phyloP scores from a whole-genome alignment of 139 green algal species.

The Gonium pectorale region DNA sequence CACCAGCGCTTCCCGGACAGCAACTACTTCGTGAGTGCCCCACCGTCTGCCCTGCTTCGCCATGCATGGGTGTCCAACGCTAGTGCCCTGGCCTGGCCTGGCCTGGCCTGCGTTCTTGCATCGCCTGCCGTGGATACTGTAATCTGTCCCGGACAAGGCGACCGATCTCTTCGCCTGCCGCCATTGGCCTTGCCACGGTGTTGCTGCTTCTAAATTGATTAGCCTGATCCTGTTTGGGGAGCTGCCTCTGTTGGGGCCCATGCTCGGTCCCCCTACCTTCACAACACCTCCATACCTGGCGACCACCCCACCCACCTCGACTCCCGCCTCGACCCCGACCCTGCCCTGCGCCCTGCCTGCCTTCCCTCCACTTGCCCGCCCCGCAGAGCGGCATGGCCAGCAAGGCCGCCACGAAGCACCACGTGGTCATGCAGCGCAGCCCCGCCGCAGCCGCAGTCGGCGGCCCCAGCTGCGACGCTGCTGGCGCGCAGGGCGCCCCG shows the following conservation, averaged over 20 bases:
- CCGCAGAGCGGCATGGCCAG: conserved; percentile 16
- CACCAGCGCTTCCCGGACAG: conserved; percentile 34
- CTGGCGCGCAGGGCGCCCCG: background rate
- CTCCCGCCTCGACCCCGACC: background rate
- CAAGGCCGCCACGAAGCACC: background rate
- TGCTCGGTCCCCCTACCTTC: no score
- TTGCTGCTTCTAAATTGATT: no score
- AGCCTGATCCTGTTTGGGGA: no score
- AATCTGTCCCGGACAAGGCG: no score
- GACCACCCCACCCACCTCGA: background rate
- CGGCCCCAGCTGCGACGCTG: background rate
- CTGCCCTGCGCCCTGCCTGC: background rate
- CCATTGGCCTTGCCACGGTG: no score
- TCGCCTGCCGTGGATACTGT: no score
- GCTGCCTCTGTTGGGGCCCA: no score
- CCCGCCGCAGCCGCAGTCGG: background rate
- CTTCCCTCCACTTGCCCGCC: background rate
- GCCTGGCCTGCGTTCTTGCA: background rate
- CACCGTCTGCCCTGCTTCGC: background rate
- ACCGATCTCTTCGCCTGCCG: no score
- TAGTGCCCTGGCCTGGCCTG: background rate
- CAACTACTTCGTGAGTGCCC: conserved; percentile 27
- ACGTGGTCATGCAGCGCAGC: conserved; percentile 18
- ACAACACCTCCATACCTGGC: no score
- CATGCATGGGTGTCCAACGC: background rate